Evolutionary conservation across 176 grass and related monocot species (phyloP), one percentile per base, ranked within the genome.

Genomic region (Oryza officinalis): DNA sequence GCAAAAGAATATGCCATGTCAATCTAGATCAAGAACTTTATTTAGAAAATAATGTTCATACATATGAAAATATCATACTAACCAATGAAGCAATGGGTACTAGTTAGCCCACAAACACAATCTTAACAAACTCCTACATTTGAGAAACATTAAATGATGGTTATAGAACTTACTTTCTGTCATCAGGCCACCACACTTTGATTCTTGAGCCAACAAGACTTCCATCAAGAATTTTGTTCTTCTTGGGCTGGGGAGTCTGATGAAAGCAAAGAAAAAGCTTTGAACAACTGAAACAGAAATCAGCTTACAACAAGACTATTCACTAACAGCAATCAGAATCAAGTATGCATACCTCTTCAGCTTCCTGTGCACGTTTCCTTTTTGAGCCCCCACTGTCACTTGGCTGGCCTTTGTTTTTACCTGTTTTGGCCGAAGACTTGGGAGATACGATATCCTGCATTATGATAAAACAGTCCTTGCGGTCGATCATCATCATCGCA

Each of bases 101-200:
- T 54, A 30, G 18, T 72, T 22, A 54, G 15, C 66, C 68, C 35
- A 22, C 46, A 73, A 18, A 59, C 32, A 85, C 26, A 50, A 82
- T 70, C 41, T 33, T 73, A 63, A 66, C 15, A 90, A 25, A 90
- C 13, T 12, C 30, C 66, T 72, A 27, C 52, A 80, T 40, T 59
- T 15, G 66, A 80, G 45, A 84, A 85, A 76, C 25, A 80, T 22
- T 22, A 35, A 28, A 88, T 60, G 2, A 79, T 41, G 18, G 26
- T 65, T 15, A 65, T 32, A 30, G 27, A 43, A 66, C 91, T 95
- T 87, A 98, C 96, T 54, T 81, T 81, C 95, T 72, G 27, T 98
- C 96, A 50, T 89, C 80, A 2, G 96, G 91, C 96, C 93, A 98
- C 96, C 96, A 98, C 38, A 98, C 93, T 94, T 90, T 88, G 64